Evolutionary conservation across 306 rosid species (phyloP), one percentile per base, ranked within the genome.

Genomic region (Calophaca sinica): DNA sequence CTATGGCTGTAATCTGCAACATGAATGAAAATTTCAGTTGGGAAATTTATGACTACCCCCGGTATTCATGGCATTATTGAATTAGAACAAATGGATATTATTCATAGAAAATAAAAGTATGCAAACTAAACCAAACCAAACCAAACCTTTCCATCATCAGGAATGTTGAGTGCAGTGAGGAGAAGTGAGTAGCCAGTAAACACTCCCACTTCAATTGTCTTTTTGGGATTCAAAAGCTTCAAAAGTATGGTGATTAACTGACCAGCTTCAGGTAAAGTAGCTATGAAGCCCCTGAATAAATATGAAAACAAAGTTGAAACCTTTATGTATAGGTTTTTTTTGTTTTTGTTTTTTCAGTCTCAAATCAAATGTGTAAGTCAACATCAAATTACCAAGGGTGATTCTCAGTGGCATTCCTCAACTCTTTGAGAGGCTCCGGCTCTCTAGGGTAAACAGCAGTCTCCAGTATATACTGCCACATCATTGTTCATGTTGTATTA

Each of bases 381-480:
- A 4, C 4, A 9, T 5, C 28, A 13, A 28, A 53, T 83, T 77
- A 84, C 89, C 61, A 28, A 41, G 93, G 88, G 51, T 88, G 86
- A 51, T 13, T 59, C 33, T 67, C 35, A 38, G 83, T 80, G 50
- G 65, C 82, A 26, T 58, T 69, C 55, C 93, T 83, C 7, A 90
- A 79, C 74, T 90, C 88, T 73, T 80, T 85, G 13, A 90, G 86
- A 75, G 85, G 78, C 58, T 78, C 59, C 0, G 84, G 70, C 62
- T 90, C 96, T 38, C 89, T 74, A 4, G 96, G 93, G 75, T 80
- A 88, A 26, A 88, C 93, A 62, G 86, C 86, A 28, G 85, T 90
- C 69, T 87, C 90, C 69, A 90, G 53, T 26, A 86, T 85, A 72
- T 86, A 85, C 91, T 86, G 82, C 7, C 70, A 82, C 6, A 49